Base-by-base conservation (phyloP, 441 rosid species). In the Populus hybrid region DNA sequence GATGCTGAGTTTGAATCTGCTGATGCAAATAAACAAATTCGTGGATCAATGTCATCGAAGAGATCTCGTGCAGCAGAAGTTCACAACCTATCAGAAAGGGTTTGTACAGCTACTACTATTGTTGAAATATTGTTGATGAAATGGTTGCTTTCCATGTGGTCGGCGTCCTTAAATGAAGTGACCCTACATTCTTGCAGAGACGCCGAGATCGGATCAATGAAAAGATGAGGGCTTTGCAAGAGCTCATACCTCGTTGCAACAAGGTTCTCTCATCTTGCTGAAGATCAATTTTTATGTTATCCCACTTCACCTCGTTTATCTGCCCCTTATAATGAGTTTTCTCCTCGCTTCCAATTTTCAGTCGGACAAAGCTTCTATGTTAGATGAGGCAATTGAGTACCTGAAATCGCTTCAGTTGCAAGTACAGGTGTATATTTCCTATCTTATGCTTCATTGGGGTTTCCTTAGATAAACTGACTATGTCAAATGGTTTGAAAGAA, bases 11-110 rank as follows among this genome's bases (percentile, higher is more conserved):
- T 88, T 67, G 92, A 85, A 82, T 89, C 86, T 75, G 81, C 82
- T 30, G 90, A 87, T 24, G 78, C 81, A 71, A 92, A 89, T 72
- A 91, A 89, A 77, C 90, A 81, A 83, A 78, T 65, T 35, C 86
- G 88, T 69, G 93, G 94, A 79, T 88, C 96, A 72, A 74, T 92
- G 72, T 90, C 92, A 12, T 76, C 87, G 1, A 93, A 93, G 88
- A 91, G 95, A 84, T 86, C 96, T 72, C 97, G 98, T 24, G 98
- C 99, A 82, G 97, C 99, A 9, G 89, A 93, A 84, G 97, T 95
- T 86, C 99, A 95, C 85, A 95, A 95, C 80, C 90, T 92, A 83
- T 95, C 99, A 0, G 99, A 95, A 79, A 90, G 99, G 91, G 99
- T 93, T 69, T 64, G 91, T 85, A 10, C 38, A 42, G 35, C 3